A percentile compares a stretch with the other conserved stretches of the same genome.
Conservation (phyloP, 2,329 filamentous ascomycete species). For the Apiospora sp. region DNA sequence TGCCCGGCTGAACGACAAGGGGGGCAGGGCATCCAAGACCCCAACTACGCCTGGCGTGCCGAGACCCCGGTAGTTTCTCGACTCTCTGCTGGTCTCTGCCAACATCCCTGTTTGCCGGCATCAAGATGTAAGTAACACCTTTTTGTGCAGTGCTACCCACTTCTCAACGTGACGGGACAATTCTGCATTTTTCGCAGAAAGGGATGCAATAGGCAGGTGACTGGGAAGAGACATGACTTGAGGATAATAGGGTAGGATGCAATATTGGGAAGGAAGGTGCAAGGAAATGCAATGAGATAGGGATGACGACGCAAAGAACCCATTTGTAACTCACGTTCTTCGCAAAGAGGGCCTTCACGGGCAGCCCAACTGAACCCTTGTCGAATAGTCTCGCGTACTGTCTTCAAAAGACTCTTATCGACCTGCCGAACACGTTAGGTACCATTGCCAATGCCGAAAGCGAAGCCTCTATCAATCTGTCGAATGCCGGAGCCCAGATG, state of each 20-base stretch:
- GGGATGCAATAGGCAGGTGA: constrained; percentile 1
- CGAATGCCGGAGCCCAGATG: background rate
- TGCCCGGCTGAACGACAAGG: background rate
- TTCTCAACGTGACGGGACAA: background rate
- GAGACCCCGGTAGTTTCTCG: constrained; percentile 18
- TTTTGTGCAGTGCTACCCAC: constrained; percentile 1
- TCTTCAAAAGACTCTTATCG: constrained; percentile 87
- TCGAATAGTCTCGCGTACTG: constrained; percentile 89
- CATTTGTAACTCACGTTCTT: constrained; percentile 79
- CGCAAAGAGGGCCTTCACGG: constrained; percentile 92
- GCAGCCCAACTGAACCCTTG: constrained; percentile 98
- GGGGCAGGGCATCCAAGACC: background rate
- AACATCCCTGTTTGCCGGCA: background rate
- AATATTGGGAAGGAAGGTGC: constrained; percentile 27
- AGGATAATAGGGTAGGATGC: constrained; percentile 4
- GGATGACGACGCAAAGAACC: constrained; percentile 29
- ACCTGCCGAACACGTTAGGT: constrained; percentile 60
- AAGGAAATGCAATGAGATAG: constrained; percentile 14
- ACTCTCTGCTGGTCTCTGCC: background rate
- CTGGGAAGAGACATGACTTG: background rate
- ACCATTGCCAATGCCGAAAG: background rate
- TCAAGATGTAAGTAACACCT: constrained; percentile 3
- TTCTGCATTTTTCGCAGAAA: background rate
- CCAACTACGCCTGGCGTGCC: constrained; percentile 10
- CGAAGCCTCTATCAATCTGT: background rate